These are phyloP conservation scores for Xylaria multiplex DNA, from an alignment of 2,329 filamentous ascomycete species.

Conservation along the genomic window DNA sequence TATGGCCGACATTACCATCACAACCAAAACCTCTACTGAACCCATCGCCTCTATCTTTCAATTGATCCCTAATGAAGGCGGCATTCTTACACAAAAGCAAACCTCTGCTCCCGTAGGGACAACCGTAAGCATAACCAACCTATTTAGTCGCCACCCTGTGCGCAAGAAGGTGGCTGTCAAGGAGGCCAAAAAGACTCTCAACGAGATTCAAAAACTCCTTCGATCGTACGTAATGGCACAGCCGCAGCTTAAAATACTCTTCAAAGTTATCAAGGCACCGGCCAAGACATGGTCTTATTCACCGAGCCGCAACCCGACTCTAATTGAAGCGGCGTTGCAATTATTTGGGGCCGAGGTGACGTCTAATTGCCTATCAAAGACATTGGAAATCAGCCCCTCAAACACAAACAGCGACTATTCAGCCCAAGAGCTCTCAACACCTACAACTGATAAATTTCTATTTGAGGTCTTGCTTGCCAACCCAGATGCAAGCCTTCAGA, in stretches of 20 bases:
- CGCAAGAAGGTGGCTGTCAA: constrained; percentile 68
- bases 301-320: constrained; percentile 59
- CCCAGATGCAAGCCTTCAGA: constrained; percentile 55
- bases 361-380: constrained; percentile 62
- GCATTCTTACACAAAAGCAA: constrained; percentile 51
- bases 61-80: constrained; percentile 55
- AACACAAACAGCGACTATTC: constrained; percentile 31
- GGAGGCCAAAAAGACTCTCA: constrained; percentile 65
- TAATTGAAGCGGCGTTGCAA: constrained; percentile 70
- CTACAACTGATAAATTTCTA: constrained; percentile 50
- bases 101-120: constrained; percentile 72
- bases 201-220: constrained; percentile 68
- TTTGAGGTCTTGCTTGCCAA: constrained; percentile 69
- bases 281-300: constrained; percentile 70
- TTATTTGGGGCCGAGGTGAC: constrained; percentile 68
- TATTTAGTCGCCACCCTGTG: constrained; percentile 72
- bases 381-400: constrained; percentile 27
- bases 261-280: constrained; percentile 66
- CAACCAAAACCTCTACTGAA: constrained; percentile 71
- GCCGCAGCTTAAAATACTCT: constrained; percentile 67
- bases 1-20: constrained; percentile 68
- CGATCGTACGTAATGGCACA: constrained; percentile 73
- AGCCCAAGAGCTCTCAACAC: background rate
- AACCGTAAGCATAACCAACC: constrained; percentile 67
- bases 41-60: constrained; percentile 63